Evolutionary conservation across 2,329 filamentous ascomycete species (phyloP), one percentile per base, ranked within the genome.

Genomic region (Sporothrix dimorphospora): DNA sequence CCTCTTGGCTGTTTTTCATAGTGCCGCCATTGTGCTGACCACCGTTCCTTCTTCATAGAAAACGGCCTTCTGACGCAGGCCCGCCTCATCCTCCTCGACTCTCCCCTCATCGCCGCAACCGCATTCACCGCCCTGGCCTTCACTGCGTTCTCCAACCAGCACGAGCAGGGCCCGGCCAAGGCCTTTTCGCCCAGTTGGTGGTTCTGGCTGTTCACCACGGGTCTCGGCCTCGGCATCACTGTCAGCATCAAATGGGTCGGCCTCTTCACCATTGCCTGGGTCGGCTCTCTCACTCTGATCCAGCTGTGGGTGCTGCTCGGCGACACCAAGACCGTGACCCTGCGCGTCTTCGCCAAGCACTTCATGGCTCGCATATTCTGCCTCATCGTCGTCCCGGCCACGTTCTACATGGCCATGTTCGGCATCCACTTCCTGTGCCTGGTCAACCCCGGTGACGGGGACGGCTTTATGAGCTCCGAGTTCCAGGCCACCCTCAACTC

Each of bases 391-490:
- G 93, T 99, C 76, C 96, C 96, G 7, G 76, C 92, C 34, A 90
- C 89, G 47, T 97, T 99, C 83, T 99, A 99, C 85, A 91, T 98
- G 86, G 91, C 89, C 78, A 97, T 98, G 93, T 99, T 99, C 79
- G 94, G 89, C 70, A 97, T 99, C 78, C 96, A 99, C 85, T 99
- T 99, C 83, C 77, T 94, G 76, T 97, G 93, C 85, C 88, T 99
- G 55, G 89, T 91, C 73, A 99, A 99, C 83, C 96, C 96, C 38
- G 96, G 96, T 73, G 96, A 99, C 69, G 96, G 96, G 71, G 96
- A 99, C 81, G 96, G 96, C 71, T 99, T 99, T 86, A 99, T 99
- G 96, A 98, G 94, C 79, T 97, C 95, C 71, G 96, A 99, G 80
- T 99, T 99, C 85, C 96, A 99, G 84, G 92, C 96, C 42, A 98